Evolutionary conservation across 2,329 filamentous ascomycete species (phyloP).

Genomic region (Cercospora citrullina): DNA sequence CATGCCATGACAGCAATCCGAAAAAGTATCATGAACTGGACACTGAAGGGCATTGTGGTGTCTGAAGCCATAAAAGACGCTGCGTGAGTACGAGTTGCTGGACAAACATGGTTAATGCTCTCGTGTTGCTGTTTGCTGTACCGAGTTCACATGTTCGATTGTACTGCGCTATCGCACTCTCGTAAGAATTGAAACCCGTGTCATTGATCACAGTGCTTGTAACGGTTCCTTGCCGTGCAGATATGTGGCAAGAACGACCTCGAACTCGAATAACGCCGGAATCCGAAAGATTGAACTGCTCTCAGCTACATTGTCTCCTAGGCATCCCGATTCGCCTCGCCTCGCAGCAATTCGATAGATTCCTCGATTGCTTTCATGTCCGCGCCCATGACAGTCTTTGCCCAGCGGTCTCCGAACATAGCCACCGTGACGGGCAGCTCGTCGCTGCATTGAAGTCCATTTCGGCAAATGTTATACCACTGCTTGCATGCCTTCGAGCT

Average conservation of each 20-base stretch:
- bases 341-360: constrained; percentile 16
- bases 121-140: neutral
- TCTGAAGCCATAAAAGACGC: neutral
- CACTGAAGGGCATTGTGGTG: neutral
- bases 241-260: neutral
- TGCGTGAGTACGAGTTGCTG: neutral
- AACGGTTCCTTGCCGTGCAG: neutral
- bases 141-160: neutral
- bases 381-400: constrained; percentile 26
- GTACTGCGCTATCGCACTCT: neutral
- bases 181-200: neutral
- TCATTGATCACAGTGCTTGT: neutral
- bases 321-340: neutral
- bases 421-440: constrained; percentile 26
- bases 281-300: neutral
- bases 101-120: neutral
- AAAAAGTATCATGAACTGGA: neutral
- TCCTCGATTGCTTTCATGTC: constrained; percentile 17
- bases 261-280: neutral
- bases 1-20: neutral
- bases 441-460: constrained; percentile 27
- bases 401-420: constrained; percentile 25
- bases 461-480: constrained; percentile 22
- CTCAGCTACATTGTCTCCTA: neutral
- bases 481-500: constrained; percentile 10